Percentiles rank a stretch among this genome's conserved stretches.
Conservation (phyloP, 2,329 filamentous ascomycete species). For the Chrysoporthe austroafricana region DNA sequence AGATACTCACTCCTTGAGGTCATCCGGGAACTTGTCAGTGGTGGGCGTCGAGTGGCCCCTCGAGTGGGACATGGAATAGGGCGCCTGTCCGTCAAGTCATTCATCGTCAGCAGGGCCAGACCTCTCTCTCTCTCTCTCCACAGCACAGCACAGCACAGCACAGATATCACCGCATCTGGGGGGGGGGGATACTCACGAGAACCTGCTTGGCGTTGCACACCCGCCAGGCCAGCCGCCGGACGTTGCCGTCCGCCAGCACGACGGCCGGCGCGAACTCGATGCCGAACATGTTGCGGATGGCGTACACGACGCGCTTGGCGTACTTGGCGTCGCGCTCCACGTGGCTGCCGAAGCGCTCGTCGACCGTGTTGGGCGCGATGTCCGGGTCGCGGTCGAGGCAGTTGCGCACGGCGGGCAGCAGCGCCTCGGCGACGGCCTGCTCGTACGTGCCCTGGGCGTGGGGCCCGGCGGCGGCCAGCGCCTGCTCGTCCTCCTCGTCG, state of each 20-base stretch:
- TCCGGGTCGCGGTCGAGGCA: conserved; percentile 92
- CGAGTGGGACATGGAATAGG: conserved; percentile 72
- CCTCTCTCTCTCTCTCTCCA: too few relatives aligned
- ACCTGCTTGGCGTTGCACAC: conserved; percentile 96
- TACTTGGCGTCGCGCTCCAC: conserved; percentile 90
- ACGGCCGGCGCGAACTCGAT: conserved; percentile 94
- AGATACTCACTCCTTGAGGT: conserved; percentile 29
- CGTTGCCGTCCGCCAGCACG: conserved; percentile 87
- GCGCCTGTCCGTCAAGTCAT: conserved; percentile 55
- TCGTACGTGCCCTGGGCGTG: conserved; percentile 66
- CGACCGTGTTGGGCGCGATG: conserved; percentile 78
- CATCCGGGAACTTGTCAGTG: conserved; percentile 43
- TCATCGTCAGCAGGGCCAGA: conserved; percentile 17
- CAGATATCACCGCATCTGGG: not conserved
- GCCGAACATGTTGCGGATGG: conserved; percentile 94
- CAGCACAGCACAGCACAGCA: too few relatives aligned
- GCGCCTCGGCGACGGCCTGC: conserved; percentile 71
- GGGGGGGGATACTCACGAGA: conserved; percentile 62
- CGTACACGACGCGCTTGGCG: conserved; percentile 87
- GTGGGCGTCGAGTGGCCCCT: conserved; percentile 65
- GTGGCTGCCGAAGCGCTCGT: conserved; percentile 82
- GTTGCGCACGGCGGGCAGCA: conserved; percentile 84
- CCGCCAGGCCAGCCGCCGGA: conserved; percentile 89
- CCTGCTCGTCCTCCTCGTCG: conserved; percentile 68
- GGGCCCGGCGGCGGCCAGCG: conserved; percentile 24